phyloP scores from a whole-genome alignment of 768 basidiomycete species.

The Tulasnella sp. region DNA sequence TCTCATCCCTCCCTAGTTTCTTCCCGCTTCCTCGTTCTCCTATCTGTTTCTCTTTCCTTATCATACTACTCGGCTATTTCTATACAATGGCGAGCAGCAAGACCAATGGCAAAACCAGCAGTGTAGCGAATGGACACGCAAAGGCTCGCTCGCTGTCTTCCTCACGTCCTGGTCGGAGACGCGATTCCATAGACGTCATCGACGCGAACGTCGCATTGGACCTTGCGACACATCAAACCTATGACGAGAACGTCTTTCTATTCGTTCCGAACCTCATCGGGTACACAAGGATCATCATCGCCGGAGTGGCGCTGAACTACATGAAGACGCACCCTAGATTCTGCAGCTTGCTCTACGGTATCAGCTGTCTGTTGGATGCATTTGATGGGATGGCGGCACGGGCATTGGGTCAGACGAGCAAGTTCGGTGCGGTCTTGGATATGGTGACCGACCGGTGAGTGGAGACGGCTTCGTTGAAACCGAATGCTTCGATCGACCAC shows the following conservation, averaged over 20 bases:
- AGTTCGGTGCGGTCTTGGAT: conserved; percentile 95
- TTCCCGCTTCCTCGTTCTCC: no score
- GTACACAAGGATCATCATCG: conserved; percentile 82
- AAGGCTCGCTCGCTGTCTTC: conserved; percentile 9
- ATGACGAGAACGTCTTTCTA: conserved; percentile 93
- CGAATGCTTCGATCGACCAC: background rate
- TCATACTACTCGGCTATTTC: no score
- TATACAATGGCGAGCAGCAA: no score
- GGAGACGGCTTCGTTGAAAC: background rate
- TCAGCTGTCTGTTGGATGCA: conserved; percentile 90
- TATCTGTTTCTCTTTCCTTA: no score
- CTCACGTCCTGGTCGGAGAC: conserved; percentile 4
- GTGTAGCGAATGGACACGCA: background rate
- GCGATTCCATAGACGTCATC: conserved; percentile 24
- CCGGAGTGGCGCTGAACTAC: conserved; percentile 75
- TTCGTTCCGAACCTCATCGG: conserved; percentile 97
- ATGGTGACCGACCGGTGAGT: conserved; percentile 97
- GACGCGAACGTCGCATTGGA: conserved; percentile 81
- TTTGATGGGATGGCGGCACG: conserved; percentile 91
- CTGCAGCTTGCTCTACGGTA: conserved; percentile 77
- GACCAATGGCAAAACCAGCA: no score
- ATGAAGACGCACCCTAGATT: conserved; percentile 94
- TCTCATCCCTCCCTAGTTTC: no score
- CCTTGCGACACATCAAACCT: conserved; percentile 72
- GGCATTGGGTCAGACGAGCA: conserved; percentile 77